phyloP scores from a whole-genome alignment of 2,329 filamentous ascomycete species.

The Aspergillus luchuensis region DNA sequence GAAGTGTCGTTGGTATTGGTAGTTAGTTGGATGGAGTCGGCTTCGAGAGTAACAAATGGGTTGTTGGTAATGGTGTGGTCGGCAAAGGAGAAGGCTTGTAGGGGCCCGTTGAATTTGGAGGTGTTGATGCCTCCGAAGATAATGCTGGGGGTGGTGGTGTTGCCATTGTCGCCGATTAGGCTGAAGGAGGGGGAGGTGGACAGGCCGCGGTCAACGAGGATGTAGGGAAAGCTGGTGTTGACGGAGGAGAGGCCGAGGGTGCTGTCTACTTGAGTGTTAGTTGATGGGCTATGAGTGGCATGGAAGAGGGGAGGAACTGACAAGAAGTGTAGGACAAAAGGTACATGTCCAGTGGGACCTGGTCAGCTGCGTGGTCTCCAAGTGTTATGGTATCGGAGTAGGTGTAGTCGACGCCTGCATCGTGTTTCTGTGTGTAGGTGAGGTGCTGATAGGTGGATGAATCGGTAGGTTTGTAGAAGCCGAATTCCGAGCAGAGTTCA shows the following conservation, averaged over 20 bases:
- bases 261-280: not conserved
- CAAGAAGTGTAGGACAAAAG: too few relatives aligned
- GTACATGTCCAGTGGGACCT: too few relatives aligned
- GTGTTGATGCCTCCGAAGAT: constrained; percentile 13
- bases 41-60: not conserved
- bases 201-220: constrained; percentile 5
- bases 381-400: not conserved
- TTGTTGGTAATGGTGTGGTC: not conserved
- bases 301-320: too few relatives aligned
- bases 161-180: not conserved
- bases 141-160: not conserved
- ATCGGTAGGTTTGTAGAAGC: constrained; percentile 1
- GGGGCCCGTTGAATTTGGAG: constrained; percentile 9
- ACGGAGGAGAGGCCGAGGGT: constrained; percentile 4
- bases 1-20: not conserved
- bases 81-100: constrained; percentile 8
- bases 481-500: not conserved
- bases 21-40: not conserved
- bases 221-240: constrained; percentile 9
- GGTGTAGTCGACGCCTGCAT: not conserved
- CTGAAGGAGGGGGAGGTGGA: constrained; percentile 11
- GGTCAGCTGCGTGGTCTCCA: too few relatives aligned
- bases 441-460: constrained; percentile 6
- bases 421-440: not conserved
- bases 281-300: not conserved